Base-by-base conservation (phyloP, 768 basidiomycete species). In the Agaricus subrufescens region DNA sequence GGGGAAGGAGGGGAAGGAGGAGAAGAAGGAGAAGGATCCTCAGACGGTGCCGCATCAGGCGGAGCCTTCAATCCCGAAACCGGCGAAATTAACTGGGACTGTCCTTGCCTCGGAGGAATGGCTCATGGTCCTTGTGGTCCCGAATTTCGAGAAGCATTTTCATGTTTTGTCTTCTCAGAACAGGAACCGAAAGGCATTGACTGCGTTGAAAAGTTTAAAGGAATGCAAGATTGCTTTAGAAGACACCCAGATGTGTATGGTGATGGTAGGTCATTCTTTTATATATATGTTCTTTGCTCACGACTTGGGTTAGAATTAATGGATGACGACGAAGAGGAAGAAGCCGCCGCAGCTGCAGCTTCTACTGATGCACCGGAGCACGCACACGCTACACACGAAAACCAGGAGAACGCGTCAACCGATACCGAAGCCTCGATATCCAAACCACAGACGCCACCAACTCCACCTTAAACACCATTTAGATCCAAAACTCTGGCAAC, bases 71-170 rank as follows among this genome's bases (percentile, higher is more conserved):
- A 99, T 73, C 95, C 95, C 19, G 94, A 84, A 60, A 99, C 97
- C 1, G 97, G 97, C 44, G 94, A 98, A 80, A 98, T 99, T 65
- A 99, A 99, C 75, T 99, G 97, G 97, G 97, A 98, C 67, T 99
- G 97, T 70, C 94, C 97, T 1, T 98, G 97, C 69, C 84, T 99
- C 7, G 97, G 97, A 31, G 97, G 97, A 49, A 98, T 99, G 97
- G 96, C 96, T 9, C 80, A 98, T 66, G 96, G 97, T 5, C 94
- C 94, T 9, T 99, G 97, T 65, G 97, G 97, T 8, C 78, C 80
- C 58, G 81, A 98, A 62, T 99, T 99, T 77, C 86, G 87, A 60
- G 91, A 87, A 59, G 96, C 97, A 1, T 99, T 99, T 73, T 92
- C 93, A 37, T 99, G 97, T 73, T 99, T 99, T 63, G 85, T 99